Evolutionary conservation across 2,329 filamentous ascomycete species (phyloP).

Genomic region (Ophiosphaerella narmari): DNA sequence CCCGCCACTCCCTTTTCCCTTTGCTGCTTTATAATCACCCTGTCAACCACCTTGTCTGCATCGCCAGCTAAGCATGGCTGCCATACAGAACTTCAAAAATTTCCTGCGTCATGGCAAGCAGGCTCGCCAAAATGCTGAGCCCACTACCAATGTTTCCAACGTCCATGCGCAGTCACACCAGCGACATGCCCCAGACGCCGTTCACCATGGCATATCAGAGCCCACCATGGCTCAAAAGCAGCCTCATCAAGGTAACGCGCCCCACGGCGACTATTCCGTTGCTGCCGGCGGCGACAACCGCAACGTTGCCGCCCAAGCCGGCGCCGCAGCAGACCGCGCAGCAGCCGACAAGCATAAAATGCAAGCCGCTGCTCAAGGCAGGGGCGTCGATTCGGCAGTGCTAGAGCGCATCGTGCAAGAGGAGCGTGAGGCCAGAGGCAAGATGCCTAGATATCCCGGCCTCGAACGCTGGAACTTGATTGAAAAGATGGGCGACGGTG

Average conservation of each 20-base stretch:
- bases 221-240: slow-evolving; percentile 62
- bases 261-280: slow-evolving; percentile 63
- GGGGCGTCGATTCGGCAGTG: slow-evolving; percentile 63
- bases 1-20: slow-evolving; percentile 12
- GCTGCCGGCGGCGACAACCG: slow-evolving; percentile 64
- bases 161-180: slow-evolving; percentile 64
- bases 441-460: slow-evolving; percentile 83
- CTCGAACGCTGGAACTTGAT: slow-evolving; percentile 83
- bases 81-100: slow-evolving; percentile 96
- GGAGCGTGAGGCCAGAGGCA: slow-evolving; percentile 82
- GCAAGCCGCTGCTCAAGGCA: slow-evolving; percentile 54
- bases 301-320: slow-evolving; percentile 71
- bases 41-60: neutral
- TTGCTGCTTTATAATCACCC: slow-evolving; percentile 16
- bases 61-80: slow-evolving; percentile 57
- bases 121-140: slow-evolving; percentile 71
- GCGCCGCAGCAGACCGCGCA: slow-evolving; percentile 66
- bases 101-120: slow-evolving; percentile 98
- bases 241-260: slow-evolving; percentile 56
- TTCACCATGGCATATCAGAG: slow-evolving; percentile 63
- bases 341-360: slow-evolving; percentile 66
- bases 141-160: slow-evolving; percentile 66
- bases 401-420: slow-evolving; percentile 87
- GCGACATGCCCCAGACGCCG: slow-evolving; percentile 54
- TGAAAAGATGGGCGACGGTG: slow-evolving; percentile 98